phyloP scores from a whole-genome alignment of 495 filamentous ascomycete genomes.

The Pyrenopolyporus hunteri region DNA sequence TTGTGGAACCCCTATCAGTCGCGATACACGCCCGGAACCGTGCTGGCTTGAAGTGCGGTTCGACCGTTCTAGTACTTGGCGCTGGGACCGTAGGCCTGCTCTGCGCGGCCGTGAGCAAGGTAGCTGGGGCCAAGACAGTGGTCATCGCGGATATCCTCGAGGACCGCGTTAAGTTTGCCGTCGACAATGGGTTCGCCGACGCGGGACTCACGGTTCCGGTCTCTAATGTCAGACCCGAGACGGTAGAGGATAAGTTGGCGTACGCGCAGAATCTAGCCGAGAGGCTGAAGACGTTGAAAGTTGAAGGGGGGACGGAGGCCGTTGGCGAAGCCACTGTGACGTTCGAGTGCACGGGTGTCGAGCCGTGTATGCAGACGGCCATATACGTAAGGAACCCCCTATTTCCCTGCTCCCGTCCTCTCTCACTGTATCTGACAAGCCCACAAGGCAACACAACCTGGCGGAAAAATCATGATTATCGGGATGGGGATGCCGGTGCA shows the following conservation, averaged over 20 bases:
- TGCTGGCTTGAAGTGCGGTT: constrained; percentile 58
- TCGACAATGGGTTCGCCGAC: constrained; percentile 70
- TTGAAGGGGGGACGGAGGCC: constrained; percentile 30
- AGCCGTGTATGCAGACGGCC: constrained; percentile 82
- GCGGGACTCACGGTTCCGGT: constrained; percentile 64
- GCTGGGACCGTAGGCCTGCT: constrained; percentile 82
- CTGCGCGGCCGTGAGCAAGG: constrained; percentile 69
- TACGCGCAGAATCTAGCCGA: constrained; percentile 68
- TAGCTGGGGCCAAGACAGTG: constrained; percentile 62
- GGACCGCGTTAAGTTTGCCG: constrained; percentile 73
- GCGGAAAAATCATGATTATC: constrained; percentile 82
- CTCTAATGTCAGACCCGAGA: constrained; percentile 53
- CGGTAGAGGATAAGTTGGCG: constrained; percentile 62
- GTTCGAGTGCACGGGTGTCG: constrained; percentile 94
- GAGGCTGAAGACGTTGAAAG: constrained; percentile 49
- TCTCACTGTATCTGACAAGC: constrained; percentile 11
- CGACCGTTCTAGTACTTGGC: constrained; percentile 75
- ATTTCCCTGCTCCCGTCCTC: not conserved
- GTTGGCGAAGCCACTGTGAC: constrained; percentile 73
- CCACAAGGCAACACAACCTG: constrained; percentile 67
- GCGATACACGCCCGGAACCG: constrained; percentile 75
- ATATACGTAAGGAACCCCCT: constrained; percentile 67
- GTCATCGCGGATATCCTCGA: constrained; percentile 82
- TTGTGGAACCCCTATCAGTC: constrained; percentile 81
- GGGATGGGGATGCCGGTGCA: constrained; percentile 95